Evolutionary conservation across 2,329 filamentous ascomycete genomes (phyloP).

Genomic region (Coleophoma cylindrospora): DNA sequence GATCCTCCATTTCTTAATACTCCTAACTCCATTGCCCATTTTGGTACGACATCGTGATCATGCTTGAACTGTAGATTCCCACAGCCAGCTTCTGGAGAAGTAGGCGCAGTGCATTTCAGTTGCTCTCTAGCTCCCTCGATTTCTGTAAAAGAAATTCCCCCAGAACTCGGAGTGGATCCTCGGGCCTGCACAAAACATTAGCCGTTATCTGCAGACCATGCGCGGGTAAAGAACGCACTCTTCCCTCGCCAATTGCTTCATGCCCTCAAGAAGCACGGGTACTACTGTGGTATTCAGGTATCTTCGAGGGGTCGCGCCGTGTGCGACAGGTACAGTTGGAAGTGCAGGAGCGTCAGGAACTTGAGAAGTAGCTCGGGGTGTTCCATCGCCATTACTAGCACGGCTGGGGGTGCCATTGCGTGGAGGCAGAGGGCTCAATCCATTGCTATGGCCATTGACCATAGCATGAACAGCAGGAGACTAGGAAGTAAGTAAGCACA

Average conservation of each 20-base stretch:
- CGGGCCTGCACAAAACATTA: conserved; percentile 41
- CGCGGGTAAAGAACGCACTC: conserved; percentile 46
- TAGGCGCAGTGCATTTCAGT: too few relatives aligned
- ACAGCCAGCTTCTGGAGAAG: too few relatives aligned
- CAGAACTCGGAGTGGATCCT: conserved; percentile 62
- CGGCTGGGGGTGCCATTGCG: conserved; percentile 45
- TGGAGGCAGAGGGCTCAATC: conserved; percentile 18
- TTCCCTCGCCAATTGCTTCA: conserved; percentile 68
- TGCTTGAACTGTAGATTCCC: too few relatives aligned
- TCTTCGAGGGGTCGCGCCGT: conserved; percentile 64
- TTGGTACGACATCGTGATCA: not conserved
- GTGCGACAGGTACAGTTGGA: conserved; percentile 54
- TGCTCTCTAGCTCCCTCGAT: conserved; percentile 57
- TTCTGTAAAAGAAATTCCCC: conserved; percentile 67
- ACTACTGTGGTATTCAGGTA: conserved; percentile 71
- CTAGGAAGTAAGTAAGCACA: conserved; percentile 5
- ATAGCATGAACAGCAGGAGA: conserved; percentile 17
- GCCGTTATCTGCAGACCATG: conserved; percentile 2
- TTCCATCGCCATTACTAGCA: conserved; percentile 30
- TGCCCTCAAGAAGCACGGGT: conserved; percentile 43
- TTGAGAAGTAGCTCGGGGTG: conserved; percentile 51
- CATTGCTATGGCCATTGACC: conserved; percentile 15
- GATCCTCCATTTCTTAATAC: not conserved
- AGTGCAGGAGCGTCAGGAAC: conserved; percentile 46
- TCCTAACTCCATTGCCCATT: conserved; percentile 6